Conservation (phyloP, 208 protist species). For the Zelonia costaricensis region DNA sequence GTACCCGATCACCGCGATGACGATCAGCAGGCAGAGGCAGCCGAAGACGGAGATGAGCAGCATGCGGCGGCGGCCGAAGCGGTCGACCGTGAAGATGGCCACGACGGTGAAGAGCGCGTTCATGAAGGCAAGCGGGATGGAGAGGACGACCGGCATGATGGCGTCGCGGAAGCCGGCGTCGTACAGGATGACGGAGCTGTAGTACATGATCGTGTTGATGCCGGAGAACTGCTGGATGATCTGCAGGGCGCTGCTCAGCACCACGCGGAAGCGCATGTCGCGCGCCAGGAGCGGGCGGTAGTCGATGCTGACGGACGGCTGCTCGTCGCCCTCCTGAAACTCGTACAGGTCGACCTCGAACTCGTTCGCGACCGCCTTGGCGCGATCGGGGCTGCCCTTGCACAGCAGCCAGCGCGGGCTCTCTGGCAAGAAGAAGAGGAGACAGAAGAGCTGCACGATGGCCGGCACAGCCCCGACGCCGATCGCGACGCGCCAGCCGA, state of each 20-base stretch:
- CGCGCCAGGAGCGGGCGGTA: conserved; percentile 52
- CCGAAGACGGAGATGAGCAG: conserved; percentile 74
- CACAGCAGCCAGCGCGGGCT: conserved; percentile 85
- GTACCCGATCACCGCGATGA: conserved; percentile 67
- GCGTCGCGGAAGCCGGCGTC: conserved; percentile 76
- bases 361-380: conserved; percentile 46
- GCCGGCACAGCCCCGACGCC: conserved; percentile 82
- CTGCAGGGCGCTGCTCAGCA: conserved; percentile 86
- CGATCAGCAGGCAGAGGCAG: conserved; percentile 55
- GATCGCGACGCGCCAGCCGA: conserved; percentile 91
- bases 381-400: conserved; percentile 46
- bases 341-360: conserved; percentile 71
- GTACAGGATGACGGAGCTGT: conserved; percentile 88
- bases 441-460: conserved; percentile 75
- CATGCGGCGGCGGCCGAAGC: conserved; percentile 68
- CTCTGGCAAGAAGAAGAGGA: conserved; percentile 86
- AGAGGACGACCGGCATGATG: conserved; percentile 82
- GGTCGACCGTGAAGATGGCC: conserved; percentile 83
- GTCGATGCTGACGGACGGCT: conserved; percentile 48
- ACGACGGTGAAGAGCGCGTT: conserved; percentile 87
- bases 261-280: conserved; percentile 69
- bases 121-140: conserved; percentile 84
- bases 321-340: conserved; percentile 37
- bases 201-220: conserved; percentile 96
- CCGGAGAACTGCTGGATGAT: conserved; percentile 92